Evolutionary conservation across 2,329 filamentous ascomycete species (phyloP).

Genomic region (Aspergillus flavus): DNA sequence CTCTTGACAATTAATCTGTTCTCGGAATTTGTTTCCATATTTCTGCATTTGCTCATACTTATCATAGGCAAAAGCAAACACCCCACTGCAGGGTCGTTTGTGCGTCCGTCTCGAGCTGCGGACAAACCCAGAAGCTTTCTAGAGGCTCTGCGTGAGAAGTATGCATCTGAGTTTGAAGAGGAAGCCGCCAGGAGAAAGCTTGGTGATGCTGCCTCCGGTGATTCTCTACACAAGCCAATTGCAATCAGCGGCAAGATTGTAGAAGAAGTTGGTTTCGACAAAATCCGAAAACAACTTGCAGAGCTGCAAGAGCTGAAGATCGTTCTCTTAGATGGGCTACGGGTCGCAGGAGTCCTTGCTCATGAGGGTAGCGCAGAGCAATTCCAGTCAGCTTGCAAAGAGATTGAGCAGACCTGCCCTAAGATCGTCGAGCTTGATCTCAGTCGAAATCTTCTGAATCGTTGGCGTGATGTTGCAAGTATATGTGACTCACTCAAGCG

Average conservation of each 20-base stretch:
- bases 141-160: slow-evolving; percentile 79
- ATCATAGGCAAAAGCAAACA: slow-evolving; percentile 61
- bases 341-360: slow-evolving; percentile 53
- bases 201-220: not conserved
- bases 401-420: slow-evolving; percentile 61
- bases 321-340: slow-evolving; percentile 77
- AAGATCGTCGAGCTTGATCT: slow-evolving; percentile 76
- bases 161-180: slow-evolving; percentile 63
- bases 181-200: slow-evolving; percentile 23
- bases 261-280: slow-evolving; percentile 93
- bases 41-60: slow-evolving; percentile 17
- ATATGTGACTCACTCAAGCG: slow-evolving; percentile 72
- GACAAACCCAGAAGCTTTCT: slow-evolving; percentile 75
- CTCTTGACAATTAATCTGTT: not conserved
- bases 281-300: slow-evolving; percentile 79
- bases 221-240: slow-evolving; percentile 56
- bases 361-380: slow-evolving; percentile 23
- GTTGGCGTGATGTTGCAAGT: slow-evolving; percentile 65
- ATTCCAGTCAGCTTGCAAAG: slow-evolving; percentile 33
- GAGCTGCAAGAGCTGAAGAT: slow-evolving; percentile 75
- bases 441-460: slow-evolving; percentile 78
- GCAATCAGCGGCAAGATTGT: slow-evolving; percentile 79
- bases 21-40: not conserved
- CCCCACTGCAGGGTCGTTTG: slow-evolving; percentile 78
- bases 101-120: slow-evolving; percentile 72